Percentiles rank a stretch among this genome's conserved stretches.
Evolutionary conservation across 805 yeast genomes (phyloP).

Genomic region (Nematodospora valgi): DNA sequence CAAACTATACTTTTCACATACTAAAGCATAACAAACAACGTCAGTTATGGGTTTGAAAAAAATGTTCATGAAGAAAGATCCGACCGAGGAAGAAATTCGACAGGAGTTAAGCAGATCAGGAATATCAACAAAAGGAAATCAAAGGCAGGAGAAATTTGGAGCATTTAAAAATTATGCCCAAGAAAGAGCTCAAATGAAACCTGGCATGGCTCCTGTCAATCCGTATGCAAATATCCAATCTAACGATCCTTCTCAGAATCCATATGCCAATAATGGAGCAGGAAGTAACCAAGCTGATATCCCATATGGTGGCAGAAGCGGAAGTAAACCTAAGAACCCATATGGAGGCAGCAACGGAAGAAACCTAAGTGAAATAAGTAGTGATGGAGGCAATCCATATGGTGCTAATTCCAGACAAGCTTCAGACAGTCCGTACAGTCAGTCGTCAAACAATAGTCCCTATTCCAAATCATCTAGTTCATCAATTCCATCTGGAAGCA

Average conservation of each 20-base stretch:
- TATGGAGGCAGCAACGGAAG: background rate
- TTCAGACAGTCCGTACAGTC: background rate
- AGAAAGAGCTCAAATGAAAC: constrained; percentile 31
- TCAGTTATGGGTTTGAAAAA: constrained; percentile 49
- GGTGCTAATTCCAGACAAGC: constrained; percentile 2
- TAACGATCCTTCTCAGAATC: constrained; percentile 12
- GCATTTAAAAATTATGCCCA: constrained; percentile 50
- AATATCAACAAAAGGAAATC: constrained; percentile 35
- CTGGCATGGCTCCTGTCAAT: constrained; percentile 39
- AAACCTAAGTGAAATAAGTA: constrained; percentile 9
- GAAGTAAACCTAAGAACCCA: too few species aligned
- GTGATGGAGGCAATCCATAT: constrained; percentile 8
- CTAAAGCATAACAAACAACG: too few species aligned
- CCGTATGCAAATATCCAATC: constrained; percentile 34
- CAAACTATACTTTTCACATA: too few species aligned
- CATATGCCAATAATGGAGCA: constrained; percentile 11
- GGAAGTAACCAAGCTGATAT: too few species aligned
- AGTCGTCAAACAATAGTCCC: constrained; percentile 7
- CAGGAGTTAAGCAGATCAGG: constrained; percentile 39
- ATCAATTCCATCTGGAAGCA: too few species aligned
- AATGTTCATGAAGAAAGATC: constrained; percentile 48
- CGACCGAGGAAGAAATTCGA: constrained; percentile 44
- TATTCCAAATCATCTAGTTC: constrained; percentile 5
- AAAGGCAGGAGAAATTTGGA: constrained; percentile 47
- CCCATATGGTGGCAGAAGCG: too few species aligned